These are phyloP conservation scores for Tetracentron sinense DNA, from an alignment of 164 flowering plant species.

Conservation along the genomic window DNA sequence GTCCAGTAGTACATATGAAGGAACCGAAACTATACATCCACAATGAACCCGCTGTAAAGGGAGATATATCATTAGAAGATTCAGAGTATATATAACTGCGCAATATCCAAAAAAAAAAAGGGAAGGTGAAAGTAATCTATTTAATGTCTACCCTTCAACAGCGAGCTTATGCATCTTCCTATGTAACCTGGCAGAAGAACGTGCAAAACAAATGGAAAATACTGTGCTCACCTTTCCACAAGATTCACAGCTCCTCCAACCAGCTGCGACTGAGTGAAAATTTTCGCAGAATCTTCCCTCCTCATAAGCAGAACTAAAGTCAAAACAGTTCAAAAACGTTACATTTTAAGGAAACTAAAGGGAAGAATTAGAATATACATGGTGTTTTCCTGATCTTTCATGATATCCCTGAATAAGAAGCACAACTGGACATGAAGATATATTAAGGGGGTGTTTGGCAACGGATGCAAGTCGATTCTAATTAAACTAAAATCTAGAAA, in stretches of 20 bases:
- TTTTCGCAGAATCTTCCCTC: constrained; percentile 53
- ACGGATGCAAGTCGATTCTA: not conserved
- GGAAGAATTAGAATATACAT: not conserved
- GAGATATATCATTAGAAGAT: constrained; percentile 6
- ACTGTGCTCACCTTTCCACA: constrained; percentile 71
- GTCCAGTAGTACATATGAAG: constrained; percentile 61
- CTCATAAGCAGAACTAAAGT: constrained; percentile 55
- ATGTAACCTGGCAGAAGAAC: not conserved
- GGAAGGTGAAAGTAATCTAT: not conserved
- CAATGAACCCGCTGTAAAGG: constrained; percentile 78
- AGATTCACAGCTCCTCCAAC: constrained; percentile 86
- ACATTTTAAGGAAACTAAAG: not conserved
- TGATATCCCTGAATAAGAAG: not conserved
- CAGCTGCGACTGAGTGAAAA: constrained; percentile 64
- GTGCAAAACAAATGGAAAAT: not conserved
- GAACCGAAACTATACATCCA: constrained; percentile 82
- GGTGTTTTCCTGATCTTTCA: not conserved
- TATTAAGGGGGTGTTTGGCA: not conserved
- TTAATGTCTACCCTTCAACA: not conserved
- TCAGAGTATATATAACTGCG: not conserved
- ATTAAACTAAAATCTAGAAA: too few species aligned
- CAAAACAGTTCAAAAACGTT: not conserved
- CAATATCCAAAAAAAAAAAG: too few species aligned
- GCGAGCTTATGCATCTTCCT: constrained; percentile 1
- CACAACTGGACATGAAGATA: not conserved